phyloP scores from a whole-genome alignment of 305 asterid genomes.

The Rubia balearica region DNA sequence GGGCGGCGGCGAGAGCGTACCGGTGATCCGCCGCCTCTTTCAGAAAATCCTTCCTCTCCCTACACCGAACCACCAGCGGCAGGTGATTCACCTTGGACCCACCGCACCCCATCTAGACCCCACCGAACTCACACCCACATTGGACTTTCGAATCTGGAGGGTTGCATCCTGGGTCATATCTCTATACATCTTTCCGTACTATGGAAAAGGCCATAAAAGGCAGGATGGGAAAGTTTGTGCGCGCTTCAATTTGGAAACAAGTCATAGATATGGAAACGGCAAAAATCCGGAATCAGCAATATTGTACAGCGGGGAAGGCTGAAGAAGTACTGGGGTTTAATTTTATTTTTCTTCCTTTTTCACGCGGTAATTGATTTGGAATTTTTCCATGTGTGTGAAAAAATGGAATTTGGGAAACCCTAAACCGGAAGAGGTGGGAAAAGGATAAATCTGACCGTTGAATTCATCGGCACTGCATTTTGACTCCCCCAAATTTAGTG shows the following conservation, averaged over 20 bases:
- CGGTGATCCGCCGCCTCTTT: slow-evolving; percentile 84
- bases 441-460: slow-evolving; percentile 10
- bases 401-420: background rate
- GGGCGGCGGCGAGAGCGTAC: slow-evolving; percentile 83
- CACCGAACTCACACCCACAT: slow-evolving; percentile 4
- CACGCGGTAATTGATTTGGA: slow-evolving; percentile 8
- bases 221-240: background rate
- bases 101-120: slow-evolving; percentile 62
- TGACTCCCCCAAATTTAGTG: background rate
- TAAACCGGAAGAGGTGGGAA: background rate
- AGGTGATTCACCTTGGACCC: slow-evolving; percentile 70
- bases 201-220: slow-evolving; percentile 8
- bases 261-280: background rate
- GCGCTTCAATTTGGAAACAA: background rate
- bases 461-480: background rate
- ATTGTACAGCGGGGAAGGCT: background rate
- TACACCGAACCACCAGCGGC: slow-evolving; percentile 75
- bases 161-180: slow-evolving; percentile 13
- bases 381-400: background rate
- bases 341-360: background rate
- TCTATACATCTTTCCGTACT: slow-evolving; percentile 1
- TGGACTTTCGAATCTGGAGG: background rate
- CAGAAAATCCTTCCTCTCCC: slow-evolving; percentile 64
- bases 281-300: background rate
- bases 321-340: background rate